Evolutionary conservation across 352 stramenopile species (phyloP), one percentile per base, ranked within the genome.

Genomic region (Globisporangium nodosum): DNA sequence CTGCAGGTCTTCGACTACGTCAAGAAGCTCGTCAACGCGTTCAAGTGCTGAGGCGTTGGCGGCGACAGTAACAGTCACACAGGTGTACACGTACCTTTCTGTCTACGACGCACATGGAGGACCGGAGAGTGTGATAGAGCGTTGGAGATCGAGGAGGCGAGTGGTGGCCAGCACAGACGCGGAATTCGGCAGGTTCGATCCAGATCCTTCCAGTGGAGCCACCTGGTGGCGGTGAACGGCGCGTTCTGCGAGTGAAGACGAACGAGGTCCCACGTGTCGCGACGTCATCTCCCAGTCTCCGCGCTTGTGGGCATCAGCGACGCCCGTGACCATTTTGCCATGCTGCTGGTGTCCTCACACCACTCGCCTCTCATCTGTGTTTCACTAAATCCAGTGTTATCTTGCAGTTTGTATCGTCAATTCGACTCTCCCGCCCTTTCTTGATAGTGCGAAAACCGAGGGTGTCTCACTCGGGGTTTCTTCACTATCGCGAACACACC

Each of bases 1-100:
- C 64, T 71, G 51, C 73, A 81, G 54, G 72, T 83, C 42, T 78
- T 72, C 66, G 66, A 84, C 48, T 73, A 83, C 63, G 74, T 85
- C 43, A 39, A 56, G 55, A 65, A 78, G 55, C 66, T 88, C 63
- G 66, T 81, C 40, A 56, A 56, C 33, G 60, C 58, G 35, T 52
- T 59, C 58, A 55, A 55, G 58, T 64, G 58, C 56, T 64, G 58
- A 64, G 18, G 35, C 21, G 50, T 58, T 47, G 57, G 18, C 35
- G 35, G 35, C 11, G 35, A 9, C 35, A 16, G 5, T 27, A 27
- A 27, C 24, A 27, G 24, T 27, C 24, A 27, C 24, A 27, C 24
- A 27, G 24, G 24, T 27, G 24, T 27, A 27, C 24, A 27, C 24
- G 24, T 27, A 27, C 24, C 24, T 27, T 27, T 27, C 24, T 27